phyloP scores from a whole-genome alignment of 176 grass and related monocot species.

The Raddia distichophylla region DNA sequence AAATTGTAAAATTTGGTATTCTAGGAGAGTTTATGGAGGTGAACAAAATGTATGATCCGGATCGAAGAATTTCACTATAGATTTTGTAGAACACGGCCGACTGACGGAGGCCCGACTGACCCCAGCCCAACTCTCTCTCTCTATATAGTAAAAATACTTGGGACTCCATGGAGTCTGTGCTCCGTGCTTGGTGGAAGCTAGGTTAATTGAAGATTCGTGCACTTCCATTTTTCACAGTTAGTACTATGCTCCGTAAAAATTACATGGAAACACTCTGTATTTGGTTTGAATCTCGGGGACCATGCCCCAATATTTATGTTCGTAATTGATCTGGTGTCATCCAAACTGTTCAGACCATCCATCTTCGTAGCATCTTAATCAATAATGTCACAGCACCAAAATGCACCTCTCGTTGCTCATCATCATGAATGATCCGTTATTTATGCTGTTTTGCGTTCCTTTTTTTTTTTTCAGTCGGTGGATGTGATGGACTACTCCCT shows the following conservation, averaged over 20 bases:
- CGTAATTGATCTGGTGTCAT: background rate
- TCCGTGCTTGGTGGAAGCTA: slow-evolving; percentile 16
- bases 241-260: background rate
- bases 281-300: background rate
- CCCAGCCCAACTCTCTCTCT: too few relatives aligned
- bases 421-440: slow-evolving; percentile 9
- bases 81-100: too few relatives aligned
- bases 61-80: too few relatives aligned
- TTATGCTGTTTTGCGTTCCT: background rate
- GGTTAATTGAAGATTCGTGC: background rate
- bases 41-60: too few relatives aligned
- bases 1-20: too few relatives aligned
- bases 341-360: background rate
- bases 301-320: background rate
- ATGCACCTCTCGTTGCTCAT: background rate
- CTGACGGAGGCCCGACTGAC: too few relatives aligned
- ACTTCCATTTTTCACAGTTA: slow-evolving; percentile 5
- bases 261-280: background rate
- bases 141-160: too few relatives aligned
- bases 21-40: too few relatives aligned
- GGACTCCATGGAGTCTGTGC: too few relatives aligned
- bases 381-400: background rate
- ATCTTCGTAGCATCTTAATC: background rate
- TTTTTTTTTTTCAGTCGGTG: slow-evolving; percentile 62
- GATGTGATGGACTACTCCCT: slow-evolving; percentile 98